Conservation (phyloP, 495 filamentous ascomycete species). For the Penicillium manginii region DNA sequence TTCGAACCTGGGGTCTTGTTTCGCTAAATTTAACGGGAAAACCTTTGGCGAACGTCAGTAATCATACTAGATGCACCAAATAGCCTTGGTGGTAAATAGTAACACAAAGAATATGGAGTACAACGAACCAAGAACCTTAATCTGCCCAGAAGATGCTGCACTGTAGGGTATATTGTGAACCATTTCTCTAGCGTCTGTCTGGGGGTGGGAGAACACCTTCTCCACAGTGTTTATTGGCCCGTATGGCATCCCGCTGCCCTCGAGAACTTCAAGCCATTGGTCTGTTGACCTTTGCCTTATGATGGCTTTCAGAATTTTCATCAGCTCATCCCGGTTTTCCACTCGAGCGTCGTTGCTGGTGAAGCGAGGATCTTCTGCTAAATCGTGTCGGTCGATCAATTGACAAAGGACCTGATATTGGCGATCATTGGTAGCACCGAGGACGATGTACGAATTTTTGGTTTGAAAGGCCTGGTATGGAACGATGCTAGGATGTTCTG, state of each 20-base stretch:
- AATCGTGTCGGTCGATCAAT: conserved; percentile 64
- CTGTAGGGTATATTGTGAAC: conserved; percentile 22
- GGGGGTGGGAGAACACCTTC: conserved; percentile 30
- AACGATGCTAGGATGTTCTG: conserved; percentile 87
- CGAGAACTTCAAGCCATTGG: conserved; percentile 77
- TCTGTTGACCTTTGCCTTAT: conserved; percentile 69
- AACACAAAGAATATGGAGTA: background rate
- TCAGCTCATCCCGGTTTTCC: conserved; percentile 66
- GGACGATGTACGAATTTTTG: conserved; percentile 74
- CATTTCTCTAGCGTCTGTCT: conserved; percentile 30
- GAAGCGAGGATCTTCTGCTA: conserved; percentile 68
- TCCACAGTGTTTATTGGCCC: conserved; percentile 69
- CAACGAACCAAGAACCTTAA: conserved; percentile 26
- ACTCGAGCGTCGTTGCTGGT: conserved; percentile 72
- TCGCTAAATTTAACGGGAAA: conserved; percentile 83
- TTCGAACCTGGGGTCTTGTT: conserved; percentile 31
- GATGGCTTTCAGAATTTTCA: conserved; percentile 65
- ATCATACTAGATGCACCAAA: background rate
- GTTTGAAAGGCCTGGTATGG: conserved; percentile 87
- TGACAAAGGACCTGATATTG: conserved; percentile 78
- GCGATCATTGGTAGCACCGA: conserved; percentile 85
- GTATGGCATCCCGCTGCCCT: conserved; percentile 86
- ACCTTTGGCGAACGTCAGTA: conserved; percentile 2
- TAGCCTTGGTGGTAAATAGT: no score
- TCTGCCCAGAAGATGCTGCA: conserved; percentile 15